Conservation (phyloP, 306 rosid genomes). For the Ormosia emarginata region DNA sequence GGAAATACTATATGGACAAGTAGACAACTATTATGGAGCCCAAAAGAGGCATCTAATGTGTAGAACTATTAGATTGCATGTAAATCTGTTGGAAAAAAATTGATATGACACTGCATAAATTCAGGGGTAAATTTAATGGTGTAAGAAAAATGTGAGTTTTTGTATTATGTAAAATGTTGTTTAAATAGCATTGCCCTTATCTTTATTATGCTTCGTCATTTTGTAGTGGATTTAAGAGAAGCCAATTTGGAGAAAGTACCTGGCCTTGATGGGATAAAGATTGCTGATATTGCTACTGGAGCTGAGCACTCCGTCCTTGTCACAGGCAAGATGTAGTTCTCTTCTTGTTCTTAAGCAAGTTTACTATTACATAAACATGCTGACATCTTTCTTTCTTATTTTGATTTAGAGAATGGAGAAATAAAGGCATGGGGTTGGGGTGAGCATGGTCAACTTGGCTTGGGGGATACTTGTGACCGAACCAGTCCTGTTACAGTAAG, state of each 20-base stretch:
- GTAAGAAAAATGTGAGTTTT: neutral
- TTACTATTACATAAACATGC: neutral
- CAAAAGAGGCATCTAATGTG: neutral
- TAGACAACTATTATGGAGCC: neutral
- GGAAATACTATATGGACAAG: neutral
- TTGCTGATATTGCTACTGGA: constrained; percentile 66
- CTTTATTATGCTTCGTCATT: constrained; percentile 2
- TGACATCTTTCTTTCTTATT: constrained; percentile 1
- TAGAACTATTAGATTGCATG: neutral
- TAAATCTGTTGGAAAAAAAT: neutral
- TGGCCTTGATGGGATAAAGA: constrained; percentile 44
- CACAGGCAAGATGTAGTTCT: constrained; percentile 48
- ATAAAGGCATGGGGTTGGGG: constrained; percentile 97
- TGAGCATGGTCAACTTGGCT: constrained; percentile 95
- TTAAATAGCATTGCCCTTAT: neutral
- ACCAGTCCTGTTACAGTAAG: constrained; percentile 49
- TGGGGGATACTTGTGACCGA: constrained; percentile 64
- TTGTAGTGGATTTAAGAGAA: constrained; percentile 34
- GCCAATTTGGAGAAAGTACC: constrained; percentile 44
- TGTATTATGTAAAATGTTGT: neutral
- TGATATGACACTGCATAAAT: neutral
- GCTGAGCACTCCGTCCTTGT: constrained; percentile 78
- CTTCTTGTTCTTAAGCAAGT: neutral
- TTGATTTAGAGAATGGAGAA: constrained; percentile 50
- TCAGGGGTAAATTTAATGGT: neutral